These are phyloP conservation scores for Podospora appendiculata DNA, from an alignment of 495 filamentous ascomycete genomes.

Conservation along the genomic window DNA sequence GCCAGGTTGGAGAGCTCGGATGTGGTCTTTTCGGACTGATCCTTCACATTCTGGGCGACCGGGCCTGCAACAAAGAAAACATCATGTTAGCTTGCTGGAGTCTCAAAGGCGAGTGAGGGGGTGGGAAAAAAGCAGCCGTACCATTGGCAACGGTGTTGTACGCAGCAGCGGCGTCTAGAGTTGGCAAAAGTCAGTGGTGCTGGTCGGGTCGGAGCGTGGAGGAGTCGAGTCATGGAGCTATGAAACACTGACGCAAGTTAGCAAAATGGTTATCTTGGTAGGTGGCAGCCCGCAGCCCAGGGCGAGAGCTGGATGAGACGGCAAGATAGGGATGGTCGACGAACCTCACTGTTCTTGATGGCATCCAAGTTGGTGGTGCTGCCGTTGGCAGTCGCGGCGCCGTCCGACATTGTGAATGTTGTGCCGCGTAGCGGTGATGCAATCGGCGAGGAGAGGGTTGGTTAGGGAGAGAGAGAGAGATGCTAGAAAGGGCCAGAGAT, in stretches of 20 bases:
- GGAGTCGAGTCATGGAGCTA: constrained; percentile 12
- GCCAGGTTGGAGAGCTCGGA: constrained; percentile 71
- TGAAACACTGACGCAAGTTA: constrained; percentile 28
- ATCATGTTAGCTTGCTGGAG: neutral
- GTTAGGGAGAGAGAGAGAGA: neutral
- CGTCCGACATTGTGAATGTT: constrained; percentile 25
- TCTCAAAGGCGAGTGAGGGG: neutral
- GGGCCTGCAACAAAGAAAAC: constrained; percentile 45
- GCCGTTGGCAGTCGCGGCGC: constrained; percentile 16
- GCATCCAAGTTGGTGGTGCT: constrained; percentile 23
- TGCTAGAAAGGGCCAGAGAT: neutral
- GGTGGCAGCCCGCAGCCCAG: neutral
- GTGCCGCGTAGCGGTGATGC: constrained; percentile 6
- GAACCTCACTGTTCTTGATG: constrained; percentile 41
- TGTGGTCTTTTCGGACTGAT: constrained; percentile 61
- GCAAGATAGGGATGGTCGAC: constrained; percentile 9
- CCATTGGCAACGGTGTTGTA: constrained; percentile 33
- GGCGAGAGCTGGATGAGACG: neutral
- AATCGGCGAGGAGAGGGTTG: neutral
- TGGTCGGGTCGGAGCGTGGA: neutral
- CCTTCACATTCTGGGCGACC: constrained; percentile 68
- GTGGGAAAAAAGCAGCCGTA: constrained; percentile 9
- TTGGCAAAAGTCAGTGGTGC: constrained; percentile 9
- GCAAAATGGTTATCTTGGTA: constrained; percentile 9
- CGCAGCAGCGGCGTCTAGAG: constrained; percentile 33